These are phyloP conservation scores for Amanita pallidorosea DNA, from an alignment of 768 basidiomycete genomes.

Conservation along the genomic window DNA sequence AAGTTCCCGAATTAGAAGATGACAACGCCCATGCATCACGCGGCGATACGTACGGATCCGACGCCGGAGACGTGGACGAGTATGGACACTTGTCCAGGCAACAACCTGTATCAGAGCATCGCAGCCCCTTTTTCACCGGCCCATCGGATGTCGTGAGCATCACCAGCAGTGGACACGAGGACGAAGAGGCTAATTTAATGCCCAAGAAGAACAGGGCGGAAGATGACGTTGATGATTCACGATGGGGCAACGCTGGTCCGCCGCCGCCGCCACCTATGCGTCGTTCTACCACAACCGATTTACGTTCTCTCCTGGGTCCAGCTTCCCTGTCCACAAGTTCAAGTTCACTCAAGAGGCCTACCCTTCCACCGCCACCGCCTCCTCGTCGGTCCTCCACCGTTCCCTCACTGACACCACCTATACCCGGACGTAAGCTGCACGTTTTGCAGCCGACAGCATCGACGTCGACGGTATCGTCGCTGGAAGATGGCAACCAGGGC, in stretches of 20 bases:
- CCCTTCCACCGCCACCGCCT: constrained; percentile 54
- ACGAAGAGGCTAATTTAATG: constrained; percentile 17
- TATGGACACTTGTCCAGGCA: constrained; percentile 36
- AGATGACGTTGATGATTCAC: constrained; percentile 3
- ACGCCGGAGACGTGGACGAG: constrained; percentile 19
- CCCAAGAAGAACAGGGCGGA: constrained; percentile 7
- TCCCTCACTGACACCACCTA: constrained; percentile 27
- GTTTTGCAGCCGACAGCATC: background rate
- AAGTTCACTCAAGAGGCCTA: constrained; percentile 1
- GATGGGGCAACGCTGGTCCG: background rate
- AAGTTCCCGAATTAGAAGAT: constrained; percentile 6
- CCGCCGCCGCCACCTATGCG: constrained; percentile 1
- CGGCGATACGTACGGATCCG: background rate
- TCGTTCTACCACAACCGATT: background rate
- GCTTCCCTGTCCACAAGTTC: background rate
- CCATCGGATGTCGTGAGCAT: constrained; percentile 30
- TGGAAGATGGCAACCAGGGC: constrained; percentile 8
- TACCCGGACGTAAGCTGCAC: constrained; percentile 33
- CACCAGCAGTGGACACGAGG: constrained; percentile 36
- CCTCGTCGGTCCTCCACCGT: constrained; percentile 35
- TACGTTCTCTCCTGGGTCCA: background rate
- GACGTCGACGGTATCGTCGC: background rate
- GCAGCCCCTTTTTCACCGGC: constrained; percentile 34
- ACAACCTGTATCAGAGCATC: constrained; percentile 27
- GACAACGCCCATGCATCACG: constrained; percentile 8